phyloP scores from a whole-genome alignment of 1,284 basidiomycete species.

The Ustanciosporium gigantosporum region DNA sequence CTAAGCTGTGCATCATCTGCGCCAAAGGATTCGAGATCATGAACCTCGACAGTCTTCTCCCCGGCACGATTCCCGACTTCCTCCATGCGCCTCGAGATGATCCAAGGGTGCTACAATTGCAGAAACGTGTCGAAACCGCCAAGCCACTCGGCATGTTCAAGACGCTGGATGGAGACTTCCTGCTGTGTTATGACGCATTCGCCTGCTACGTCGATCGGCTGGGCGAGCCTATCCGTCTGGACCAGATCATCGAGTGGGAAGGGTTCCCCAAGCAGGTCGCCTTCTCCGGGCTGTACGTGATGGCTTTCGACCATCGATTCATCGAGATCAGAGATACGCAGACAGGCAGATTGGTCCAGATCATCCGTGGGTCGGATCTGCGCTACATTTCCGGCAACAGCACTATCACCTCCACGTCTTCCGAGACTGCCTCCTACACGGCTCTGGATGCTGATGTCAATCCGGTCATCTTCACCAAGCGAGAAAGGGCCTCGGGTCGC shows the following conservation, averaged over 20 bases:
- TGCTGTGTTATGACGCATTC: slow-evolving; percentile 89
- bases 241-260: slow-evolving; percentile 87
- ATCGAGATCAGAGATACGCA: slow-evolving; percentile 87
- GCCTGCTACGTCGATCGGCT: slow-evolving; percentile 70
- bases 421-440: slow-evolving; percentile 13
- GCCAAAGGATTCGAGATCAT: slow-evolving; percentile 90
- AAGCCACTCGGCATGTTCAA: slow-evolving; percentile 91
- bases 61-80: slow-evolving; percentile 74
- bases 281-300: slow-evolving; percentile 82
- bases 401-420: slow-evolving; percentile 27
- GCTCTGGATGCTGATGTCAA: slow-evolving; percentile 37
- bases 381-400: slow-evolving; percentile 70
- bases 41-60: slow-evolving; percentile 77
- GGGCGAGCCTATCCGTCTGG: slow-evolving; percentile 65
- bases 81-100: slow-evolving; percentile 71
- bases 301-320: slow-evolving; percentile 87
- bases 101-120: slow-evolving; percentile 71
- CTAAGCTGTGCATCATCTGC: slow-evolving; percentile 86
- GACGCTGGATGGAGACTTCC: slow-evolving; percentile 75
- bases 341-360: slow-evolving; percentile 83
- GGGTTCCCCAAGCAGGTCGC: slow-evolving; percentile 72
- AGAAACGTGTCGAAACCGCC: slow-evolving; percentile 76
- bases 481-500: slow-evolving; percentile 21
- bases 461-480: slow-evolving; percentile 37
- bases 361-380: slow-evolving; percentile 79